These are phyloP conservation scores for Gamsiella multidivaricata DNA, from an alignment of 192 early-diverging fungal species.

Conservation along the genomic window DNA sequence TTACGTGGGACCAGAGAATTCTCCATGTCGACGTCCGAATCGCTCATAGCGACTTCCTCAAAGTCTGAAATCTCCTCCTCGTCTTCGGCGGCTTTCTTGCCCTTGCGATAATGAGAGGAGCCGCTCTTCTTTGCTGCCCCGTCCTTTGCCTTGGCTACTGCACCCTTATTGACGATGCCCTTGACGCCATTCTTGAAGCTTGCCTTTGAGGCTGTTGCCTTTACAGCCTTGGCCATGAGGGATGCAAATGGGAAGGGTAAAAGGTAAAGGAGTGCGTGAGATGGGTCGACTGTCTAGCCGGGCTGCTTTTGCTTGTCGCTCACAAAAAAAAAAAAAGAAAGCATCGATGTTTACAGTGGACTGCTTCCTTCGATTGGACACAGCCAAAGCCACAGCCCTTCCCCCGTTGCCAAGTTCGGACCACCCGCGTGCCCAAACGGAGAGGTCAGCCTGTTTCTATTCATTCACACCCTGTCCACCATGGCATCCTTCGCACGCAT, in stretches of 20 bases:
- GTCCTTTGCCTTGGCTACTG: not conserved
- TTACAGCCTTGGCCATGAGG: constrained; percentile 13
- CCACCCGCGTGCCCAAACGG: no score
- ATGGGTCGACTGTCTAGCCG: no score
- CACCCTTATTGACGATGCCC: not conserved
- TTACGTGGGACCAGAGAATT: constrained; percentile 45
- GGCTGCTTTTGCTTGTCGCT: no score
- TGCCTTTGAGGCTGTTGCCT: constrained; percentile 4
- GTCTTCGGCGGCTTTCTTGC: constrained; percentile 28
- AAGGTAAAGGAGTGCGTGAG: not conserved
- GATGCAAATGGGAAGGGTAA: not conserved
- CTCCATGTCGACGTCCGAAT: constrained; percentile 53
- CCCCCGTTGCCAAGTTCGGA: no score
- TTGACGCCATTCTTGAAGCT: constrained; percentile 16
- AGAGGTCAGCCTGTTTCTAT: not conserved
- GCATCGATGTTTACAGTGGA: constrained; percentile 8
- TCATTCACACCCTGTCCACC: not conserved
- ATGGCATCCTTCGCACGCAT: constrained; percentile 51
- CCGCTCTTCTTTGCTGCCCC: not conserved
- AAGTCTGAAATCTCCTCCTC: constrained; percentile 48
- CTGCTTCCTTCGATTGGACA: no score
- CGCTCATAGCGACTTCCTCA: constrained; percentile 54
- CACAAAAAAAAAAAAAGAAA: constrained; percentile 12
- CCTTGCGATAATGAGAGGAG: constrained; percentile 39
- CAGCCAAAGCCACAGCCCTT: not conserved